Conservation (phyloP, 176 grass and related monocot species). For the Otatea glauca region DNA sequence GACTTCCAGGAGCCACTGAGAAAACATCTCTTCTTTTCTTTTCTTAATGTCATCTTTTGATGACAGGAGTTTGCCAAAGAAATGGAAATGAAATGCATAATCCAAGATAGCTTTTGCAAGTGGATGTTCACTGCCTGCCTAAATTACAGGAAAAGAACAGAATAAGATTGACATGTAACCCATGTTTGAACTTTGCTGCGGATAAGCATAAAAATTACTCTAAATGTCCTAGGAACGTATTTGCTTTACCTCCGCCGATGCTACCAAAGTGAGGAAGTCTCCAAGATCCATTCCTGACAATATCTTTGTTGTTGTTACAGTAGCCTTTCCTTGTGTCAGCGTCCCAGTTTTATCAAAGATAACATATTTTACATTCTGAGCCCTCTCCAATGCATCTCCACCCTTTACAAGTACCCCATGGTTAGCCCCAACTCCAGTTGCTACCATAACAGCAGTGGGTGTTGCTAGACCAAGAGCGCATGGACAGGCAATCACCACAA, state of each 20-base stretch:
- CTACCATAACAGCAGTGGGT: conserved; percentile 93
- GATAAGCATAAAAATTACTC: conserved; percentile 6
- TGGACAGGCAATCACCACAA: conserved; percentile 88
- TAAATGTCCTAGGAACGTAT: background rate
- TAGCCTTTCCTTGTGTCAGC: conserved; percentile 83
- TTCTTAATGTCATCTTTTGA: conserved; percentile 48
- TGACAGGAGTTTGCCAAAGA: conserved; percentile 72
- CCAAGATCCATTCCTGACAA: conserved; percentile 75
- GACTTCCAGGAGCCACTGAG: conserved; percentile 80
- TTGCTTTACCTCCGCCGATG: conserved; percentile 75
- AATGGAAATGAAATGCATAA: conserved; percentile 91
- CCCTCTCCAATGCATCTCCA: conserved; percentile 82
- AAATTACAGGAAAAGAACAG: conserved; percentile 53
- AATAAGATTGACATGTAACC: conserved; percentile 8
- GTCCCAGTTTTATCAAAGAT: conserved; percentile 89
- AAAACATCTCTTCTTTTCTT: conserved; percentile 72
- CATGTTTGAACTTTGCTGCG: background rate
- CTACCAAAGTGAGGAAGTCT: conserved; percentile 76
- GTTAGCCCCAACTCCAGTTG: conserved; percentile 79
- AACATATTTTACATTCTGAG: conserved; percentile 69
- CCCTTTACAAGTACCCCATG: conserved; percentile 91
- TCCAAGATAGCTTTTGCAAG: conserved; percentile 90
- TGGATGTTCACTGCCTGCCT: conserved; percentile 97
- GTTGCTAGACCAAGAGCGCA: conserved; percentile 92
- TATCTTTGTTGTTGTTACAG: conserved; percentile 64